Evolutionary conservation across 495 filamentous ascomycete genomes (phyloP).

Genomic region (Penicillium bovifimosum): DNA sequence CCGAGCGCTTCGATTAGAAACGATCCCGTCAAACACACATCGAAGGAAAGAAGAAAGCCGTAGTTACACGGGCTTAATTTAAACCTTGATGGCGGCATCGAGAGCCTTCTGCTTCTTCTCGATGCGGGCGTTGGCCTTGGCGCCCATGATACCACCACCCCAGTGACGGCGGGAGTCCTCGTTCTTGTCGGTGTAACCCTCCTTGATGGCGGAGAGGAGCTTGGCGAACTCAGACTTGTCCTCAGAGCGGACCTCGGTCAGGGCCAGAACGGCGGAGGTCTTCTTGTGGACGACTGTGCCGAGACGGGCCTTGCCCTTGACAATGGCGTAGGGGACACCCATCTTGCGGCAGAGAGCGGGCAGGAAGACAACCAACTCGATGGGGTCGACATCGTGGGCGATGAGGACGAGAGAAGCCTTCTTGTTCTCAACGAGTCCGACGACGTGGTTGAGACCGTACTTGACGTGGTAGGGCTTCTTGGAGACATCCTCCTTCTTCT

Average conservation of each 20-base stretch:
- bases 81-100: constrained; percentile 93
- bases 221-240: constrained; percentile 97
- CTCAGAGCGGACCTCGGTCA: constrained; percentile 94
- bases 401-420: constrained; percentile 97
- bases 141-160: constrained; percentile 99
- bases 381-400: constrained; percentile 99
- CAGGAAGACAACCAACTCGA: constrained; percentile 98
- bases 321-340: constrained; percentile 97
- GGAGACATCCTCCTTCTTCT: constrained; percentile 99
- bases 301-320: constrained; percentile 99
- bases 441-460: constrained; percentile 99
- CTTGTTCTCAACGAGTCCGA: constrained; percentile 99
- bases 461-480: constrained; percentile 99
- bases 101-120: constrained; percentile 97
- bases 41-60: constrained; percentile 14
- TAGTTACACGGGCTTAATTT: constrained; percentile 53
- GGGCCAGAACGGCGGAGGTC: constrained; percentile 93
- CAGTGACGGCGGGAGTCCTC: constrained; percentile 90
- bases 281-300: constrained; percentile 99
- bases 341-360: constrained; percentile 99
- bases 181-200: constrained; percentile 94
- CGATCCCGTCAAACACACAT: constrained; percentile 26
- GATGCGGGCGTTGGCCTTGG: constrained; percentile 86
- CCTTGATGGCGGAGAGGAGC: constrained; percentile 94
- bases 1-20: constrained; percentile 11